A percentile compares a stretch with the other conserved stretches of the same genome.
phyloP scores from a whole-genome alignment of 2,329 filamentous ascomycete species.

The Elsinoe batatas region DNA sequence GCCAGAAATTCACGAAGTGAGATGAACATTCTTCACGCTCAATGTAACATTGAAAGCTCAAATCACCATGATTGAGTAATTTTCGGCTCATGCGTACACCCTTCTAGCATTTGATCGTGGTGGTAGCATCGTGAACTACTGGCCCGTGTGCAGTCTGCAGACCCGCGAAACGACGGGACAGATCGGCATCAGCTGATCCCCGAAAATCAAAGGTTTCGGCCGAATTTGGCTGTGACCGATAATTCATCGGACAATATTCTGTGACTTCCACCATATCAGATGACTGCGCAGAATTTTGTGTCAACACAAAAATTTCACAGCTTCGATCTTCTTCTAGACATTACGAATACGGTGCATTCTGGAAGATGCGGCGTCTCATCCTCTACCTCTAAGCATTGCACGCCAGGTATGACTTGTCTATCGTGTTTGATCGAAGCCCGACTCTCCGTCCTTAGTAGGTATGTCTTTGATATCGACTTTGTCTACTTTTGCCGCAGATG shows the following conservation, averaged over 20 bases:
- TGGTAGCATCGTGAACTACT: not conserved
- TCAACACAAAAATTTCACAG: not conserved
- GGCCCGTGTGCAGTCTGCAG: not conserved
- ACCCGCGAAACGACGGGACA: not conserved
- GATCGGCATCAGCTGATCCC: not conserved
- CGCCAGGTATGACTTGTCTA: not conserved
- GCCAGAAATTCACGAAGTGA: not conserved
- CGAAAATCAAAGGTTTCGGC: not conserved
- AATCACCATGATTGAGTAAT: not conserved
- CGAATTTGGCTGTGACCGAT: not conserved
- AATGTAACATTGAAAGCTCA: not conserved
- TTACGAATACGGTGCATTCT: no score
- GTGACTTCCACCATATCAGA: not conserved
- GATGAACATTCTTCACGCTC: not conserved
- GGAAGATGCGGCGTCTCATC: no score
- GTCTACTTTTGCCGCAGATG: conserved; percentile 60
- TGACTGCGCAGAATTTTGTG: not conserved
- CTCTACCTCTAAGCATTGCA: no score
- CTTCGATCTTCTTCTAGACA: no score
- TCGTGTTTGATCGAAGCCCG: conserved; percentile 43
- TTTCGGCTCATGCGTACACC: not conserved
- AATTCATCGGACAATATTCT: not conserved
- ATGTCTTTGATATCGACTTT: conserved; percentile 62
- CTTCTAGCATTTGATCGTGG: not conserved
- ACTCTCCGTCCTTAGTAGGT: conserved; percentile 55